A percentile compares a stretch with the other conserved stretches of the same genome.
Evolutionary conservation across 495 filamentous ascomycete genomes (phyloP).

Genomic region (Hypoxylon subgilvum): DNA sequence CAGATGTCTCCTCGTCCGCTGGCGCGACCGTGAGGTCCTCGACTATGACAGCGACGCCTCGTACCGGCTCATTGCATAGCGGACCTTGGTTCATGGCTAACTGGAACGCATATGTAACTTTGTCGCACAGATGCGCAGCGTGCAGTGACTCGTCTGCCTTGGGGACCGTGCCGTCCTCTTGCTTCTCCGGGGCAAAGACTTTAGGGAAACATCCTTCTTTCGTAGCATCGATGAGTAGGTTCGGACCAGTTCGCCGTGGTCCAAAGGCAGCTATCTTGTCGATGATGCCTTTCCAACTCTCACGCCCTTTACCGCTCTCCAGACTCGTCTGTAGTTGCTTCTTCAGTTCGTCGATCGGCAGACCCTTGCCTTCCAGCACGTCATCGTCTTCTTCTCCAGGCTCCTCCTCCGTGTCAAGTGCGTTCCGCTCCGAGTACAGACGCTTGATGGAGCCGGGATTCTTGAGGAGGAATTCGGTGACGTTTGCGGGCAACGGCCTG

Average conservation of each 20-base stretch:
- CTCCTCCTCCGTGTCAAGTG: conserved; percentile 50
- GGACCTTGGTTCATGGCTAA: conserved; percentile 88
- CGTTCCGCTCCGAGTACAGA: conserved; percentile 71
- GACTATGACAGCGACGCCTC: conserved; percentile 89
- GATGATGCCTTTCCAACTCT: conserved; percentile 77
- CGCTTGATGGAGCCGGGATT: conserved; percentile 78
- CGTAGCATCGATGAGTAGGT: conserved; percentile 87
- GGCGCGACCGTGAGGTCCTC: conserved; percentile 73
- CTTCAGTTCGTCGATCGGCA: conserved; percentile 78
- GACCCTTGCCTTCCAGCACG: conserved; percentile 55
- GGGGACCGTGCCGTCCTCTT: conserved; percentile 37
- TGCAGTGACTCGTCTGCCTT: conserved; percentile 60
- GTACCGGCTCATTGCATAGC: conserved; percentile 90
- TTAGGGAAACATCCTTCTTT: conserved; percentile 72
- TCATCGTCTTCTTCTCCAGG: conserved; percentile 53
- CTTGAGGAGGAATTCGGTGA: conserved; percentile 85
- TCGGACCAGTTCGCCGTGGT: conserved; percentile 82
- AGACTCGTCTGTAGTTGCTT: conserved; percentile 71
- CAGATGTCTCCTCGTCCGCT: conserved; percentile 60
- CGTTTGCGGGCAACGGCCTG: conserved; percentile 73
- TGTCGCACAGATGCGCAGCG: conserved; percentile 81
- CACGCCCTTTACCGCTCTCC: conserved; percentile 67
- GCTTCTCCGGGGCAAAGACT: conserved; percentile 64
- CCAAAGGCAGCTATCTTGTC: conserved; percentile 90
- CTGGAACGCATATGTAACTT: conserved; percentile 91